Evolutionary conservation across 139 green algal genomes (phyloP).

Genomic region (Chlamydomonas eustigma): DNA sequence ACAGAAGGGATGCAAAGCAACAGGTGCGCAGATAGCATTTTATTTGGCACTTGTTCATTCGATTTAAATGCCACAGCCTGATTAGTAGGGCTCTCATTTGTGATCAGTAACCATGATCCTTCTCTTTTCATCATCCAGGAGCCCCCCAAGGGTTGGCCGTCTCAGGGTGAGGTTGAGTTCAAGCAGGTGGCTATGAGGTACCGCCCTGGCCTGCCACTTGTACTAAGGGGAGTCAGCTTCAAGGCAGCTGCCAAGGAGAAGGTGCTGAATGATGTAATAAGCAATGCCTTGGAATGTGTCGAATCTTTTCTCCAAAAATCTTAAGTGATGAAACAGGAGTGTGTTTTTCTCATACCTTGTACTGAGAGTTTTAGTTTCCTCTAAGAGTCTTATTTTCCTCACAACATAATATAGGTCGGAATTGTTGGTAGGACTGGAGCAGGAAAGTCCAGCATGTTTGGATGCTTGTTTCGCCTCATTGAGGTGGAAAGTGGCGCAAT

Average conservation of each 20-base stretch:
- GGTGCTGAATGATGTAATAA: neutral
- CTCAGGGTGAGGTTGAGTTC: slow-evolving; percentile 44
- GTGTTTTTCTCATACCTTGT: neutral
- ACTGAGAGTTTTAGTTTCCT: no score
- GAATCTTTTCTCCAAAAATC: no score
- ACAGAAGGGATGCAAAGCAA: neutral
- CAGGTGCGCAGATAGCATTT: neutral
- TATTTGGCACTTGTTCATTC: no score
- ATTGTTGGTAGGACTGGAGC: slow-evolving; percentile 15
- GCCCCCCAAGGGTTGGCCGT: slow-evolving; percentile 53
- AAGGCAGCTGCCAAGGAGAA: slow-evolving; percentile 8
- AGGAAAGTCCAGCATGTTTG: slow-evolving; percentile 71
- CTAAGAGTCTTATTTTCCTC: no score
- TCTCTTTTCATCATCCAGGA: neutral
- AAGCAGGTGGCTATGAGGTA: slow-evolving; percentile 36
- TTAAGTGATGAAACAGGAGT: no score
- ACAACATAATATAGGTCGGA: slow-evolving; percentile 6
- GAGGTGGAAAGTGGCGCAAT: slow-evolving; percentile 16
- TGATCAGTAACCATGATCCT: no score
- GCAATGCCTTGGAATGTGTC: no score
- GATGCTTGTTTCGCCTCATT: slow-evolving; percentile 61
- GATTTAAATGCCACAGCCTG: no score
- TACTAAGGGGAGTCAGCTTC: slow-evolving; percentile 72
- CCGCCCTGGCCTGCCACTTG: slow-evolving; percentile 70
- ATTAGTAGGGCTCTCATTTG: no score